Evolutionary conservation across 768 basidiomycete genomes (phyloP).

Genomic region (Termitomyces sp.): DNA sequence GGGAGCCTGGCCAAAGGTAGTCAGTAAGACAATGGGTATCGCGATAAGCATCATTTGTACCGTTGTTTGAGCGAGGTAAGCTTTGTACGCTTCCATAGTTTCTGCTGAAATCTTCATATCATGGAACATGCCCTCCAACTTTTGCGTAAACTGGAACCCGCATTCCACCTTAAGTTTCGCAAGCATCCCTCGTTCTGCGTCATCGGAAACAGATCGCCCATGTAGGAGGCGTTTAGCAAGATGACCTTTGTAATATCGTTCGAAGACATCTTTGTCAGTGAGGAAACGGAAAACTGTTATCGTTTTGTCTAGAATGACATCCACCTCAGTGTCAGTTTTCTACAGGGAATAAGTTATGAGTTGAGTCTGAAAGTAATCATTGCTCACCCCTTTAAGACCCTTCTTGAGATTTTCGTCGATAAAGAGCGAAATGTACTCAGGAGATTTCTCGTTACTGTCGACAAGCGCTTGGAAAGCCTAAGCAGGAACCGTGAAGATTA

Average conservation of each 20-base stretch:
- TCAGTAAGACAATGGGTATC: conserved; percentile 6
- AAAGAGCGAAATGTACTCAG: conserved; percentile 94
- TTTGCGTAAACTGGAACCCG: conserved; percentile 95
- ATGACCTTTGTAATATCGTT: conserved; percentile 96
- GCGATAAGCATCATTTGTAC: conserved; percentile 38
- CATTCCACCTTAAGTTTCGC: conserved; percentile 96
- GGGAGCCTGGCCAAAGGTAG: conserved; percentile 47
- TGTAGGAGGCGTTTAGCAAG: conserved; percentile 89
- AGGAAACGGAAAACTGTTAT: conserved; percentile 94
- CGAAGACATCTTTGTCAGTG: conserved; percentile 95
- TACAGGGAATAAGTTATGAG: conserved; percentile 25
- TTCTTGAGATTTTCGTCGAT: conserved; percentile 96
- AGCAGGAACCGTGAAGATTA: not conserved
- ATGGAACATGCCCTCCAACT: conserved; percentile 98
- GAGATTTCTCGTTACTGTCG: conserved; percentile 80
- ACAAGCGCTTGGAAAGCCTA: conserved; percentile 94
- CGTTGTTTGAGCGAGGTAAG: conserved; percentile 50
- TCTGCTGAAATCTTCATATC: conserved; percentile 91
- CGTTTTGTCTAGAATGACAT: conserved; percentile 87
- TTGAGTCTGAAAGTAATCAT: not conserved
- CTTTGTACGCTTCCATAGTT: conserved; percentile 70
- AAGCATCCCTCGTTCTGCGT: conserved; percentile 96
- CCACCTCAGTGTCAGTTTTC: conserved; percentile 96
- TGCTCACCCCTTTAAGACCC: conserved; percentile 86
- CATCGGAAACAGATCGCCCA: conserved; percentile 89